Conservation (phyloP, 768 basidiomycete genomes). For the Phaeolepiota aurea region DNA sequence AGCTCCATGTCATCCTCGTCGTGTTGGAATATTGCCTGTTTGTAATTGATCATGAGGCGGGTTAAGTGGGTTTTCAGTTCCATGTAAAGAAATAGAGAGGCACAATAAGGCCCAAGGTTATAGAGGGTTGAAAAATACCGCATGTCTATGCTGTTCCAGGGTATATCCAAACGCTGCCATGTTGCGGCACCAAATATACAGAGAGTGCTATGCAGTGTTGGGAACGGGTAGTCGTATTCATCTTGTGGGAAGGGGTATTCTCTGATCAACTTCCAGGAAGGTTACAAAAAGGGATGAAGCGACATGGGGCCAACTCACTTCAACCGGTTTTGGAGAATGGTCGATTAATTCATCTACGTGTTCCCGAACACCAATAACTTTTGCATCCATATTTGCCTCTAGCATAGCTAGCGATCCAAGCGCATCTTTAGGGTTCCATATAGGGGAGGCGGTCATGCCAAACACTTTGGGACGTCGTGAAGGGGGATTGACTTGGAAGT, state of each 20-base stretch:
- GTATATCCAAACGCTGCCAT: slow-evolving; percentile 47
- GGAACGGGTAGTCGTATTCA: slow-evolving; percentile 47
- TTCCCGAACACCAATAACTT: slow-evolving; percentile 66
- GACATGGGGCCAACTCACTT: slow-evolving; percentile 32
- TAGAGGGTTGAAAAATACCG: slow-evolving; percentile 54
- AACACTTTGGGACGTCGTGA: slow-evolving; percentile 70
- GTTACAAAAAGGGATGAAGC: slow-evolving; percentile 4
- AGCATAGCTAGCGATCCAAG: slow-evolving; percentile 50
- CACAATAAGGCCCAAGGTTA: slow-evolving; percentile 67
- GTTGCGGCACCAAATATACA: slow-evolving; percentile 25
- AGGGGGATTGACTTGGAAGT: slow-evolving; percentile 35
- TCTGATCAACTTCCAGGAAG: slow-evolving; percentile 54
- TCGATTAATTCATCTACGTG: slow-evolving; percentile 56
- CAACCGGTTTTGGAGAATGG: slow-evolving; percentile 56
- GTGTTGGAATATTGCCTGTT: slow-evolving; percentile 5
- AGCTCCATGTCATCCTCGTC: slow-evolving; percentile 11
- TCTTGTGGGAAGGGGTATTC: slow-evolving; percentile 46
- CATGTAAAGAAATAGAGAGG: slow-evolving; percentile 60
- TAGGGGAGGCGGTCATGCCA: slow-evolving; percentile 88
- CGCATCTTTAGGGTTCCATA: slow-evolving; percentile 73
- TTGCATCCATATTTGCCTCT: slow-evolving; percentile 66
- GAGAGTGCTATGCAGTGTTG: slow-evolving; percentile 30
- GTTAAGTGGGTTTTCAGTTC: slow-evolving; percentile 48
- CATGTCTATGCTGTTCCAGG: slow-evolving; percentile 51
- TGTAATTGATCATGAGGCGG: slow-evolving; percentile 22